Base-by-base conservation (phyloP, 2,329 filamentous ascomycete genomes). In the Coleophoma eucalyptorum region DNA sequence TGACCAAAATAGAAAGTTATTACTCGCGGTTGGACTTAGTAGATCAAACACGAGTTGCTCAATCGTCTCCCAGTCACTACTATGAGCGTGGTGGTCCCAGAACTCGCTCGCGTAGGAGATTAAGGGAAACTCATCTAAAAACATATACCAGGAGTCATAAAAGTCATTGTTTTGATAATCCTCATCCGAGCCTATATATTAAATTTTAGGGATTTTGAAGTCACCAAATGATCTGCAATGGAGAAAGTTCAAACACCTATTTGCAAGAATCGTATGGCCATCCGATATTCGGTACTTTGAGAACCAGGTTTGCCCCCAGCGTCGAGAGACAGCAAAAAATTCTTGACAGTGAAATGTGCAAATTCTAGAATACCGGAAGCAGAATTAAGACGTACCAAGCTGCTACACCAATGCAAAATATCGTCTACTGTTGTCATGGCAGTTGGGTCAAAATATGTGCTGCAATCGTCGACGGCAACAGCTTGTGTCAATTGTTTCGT, bases 341-440 rank as follows among this genome's bases (percentile, higher is more conserved):
- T 59, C 20, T 58, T 51, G 40, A 63, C 61, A 0, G 59, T 62
- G 40, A 62, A 63, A 42, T 62, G 60, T 34, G 60, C 58, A 5
- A 62, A n/a, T 50, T 64, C 60, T 0, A 64, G 13, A 3, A 26
- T 18, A 1, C 20, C 11, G 2, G 26, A 15, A 5, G 4, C 18
- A 5, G 32, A 6, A 10, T 34, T 54, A 18, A 33, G 53, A 11
- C 61, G 49, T 10, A 62, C 43, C 1, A 64, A 50, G 38, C 61
- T 62, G 46, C 61, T 58, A 35, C 58, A 59, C 20, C 46, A 54
- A n/a, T 48, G 42, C 5, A 60, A 33, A 15, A 61, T 49, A 5
- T 55, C 50, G 11, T 57, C 51, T 35, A 55, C 53, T 2, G 51
- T 52, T 1, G 52, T 48, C 32, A 59, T 52, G 0, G 46, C 35